These are phyloP conservation scores for Debaryomyces prosopidis DNA, from an alignment of 805 yeast genomes.

Conservation along the genomic window DNA sequence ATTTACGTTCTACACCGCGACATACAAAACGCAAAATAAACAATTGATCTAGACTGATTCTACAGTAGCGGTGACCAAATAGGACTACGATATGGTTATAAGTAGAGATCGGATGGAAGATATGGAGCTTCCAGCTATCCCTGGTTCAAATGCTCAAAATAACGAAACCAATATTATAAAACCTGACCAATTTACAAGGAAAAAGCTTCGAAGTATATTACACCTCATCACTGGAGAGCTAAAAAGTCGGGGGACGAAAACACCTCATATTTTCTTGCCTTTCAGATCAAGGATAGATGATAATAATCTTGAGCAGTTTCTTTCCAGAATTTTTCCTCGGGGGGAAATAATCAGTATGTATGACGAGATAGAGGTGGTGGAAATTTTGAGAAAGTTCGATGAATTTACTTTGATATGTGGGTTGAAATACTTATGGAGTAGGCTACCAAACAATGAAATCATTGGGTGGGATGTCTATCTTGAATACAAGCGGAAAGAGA, in stretches of 20 bases:
- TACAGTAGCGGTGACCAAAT: background rate
- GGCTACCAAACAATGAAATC: constrained; percentile 75
- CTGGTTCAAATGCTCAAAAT: constrained; percentile 6
- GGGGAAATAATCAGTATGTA: constrained; percentile 43
- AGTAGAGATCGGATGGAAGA: constrained; percentile 11
- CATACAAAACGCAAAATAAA: background rate
- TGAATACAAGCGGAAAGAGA: constrained; percentile 65
- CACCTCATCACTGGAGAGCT: constrained; percentile 73
- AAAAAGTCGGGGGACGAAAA: constrained; percentile 65
- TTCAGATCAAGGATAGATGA: constrained; percentile 72
- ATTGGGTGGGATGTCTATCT: constrained; percentile 86
- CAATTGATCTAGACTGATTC: background rate
- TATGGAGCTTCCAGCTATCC: constrained; percentile 26
- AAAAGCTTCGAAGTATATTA: constrained; percentile 64
- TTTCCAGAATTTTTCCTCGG: constrained; percentile 58
- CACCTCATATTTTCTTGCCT: constrained; percentile 75
- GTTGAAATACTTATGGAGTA: constrained; percentile 82
- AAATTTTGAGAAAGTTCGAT: constrained; percentile 50
- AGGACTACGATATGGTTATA: constrained; percentile 10
- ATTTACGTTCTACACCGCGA: background rate
- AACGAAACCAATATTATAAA: constrained; percentile 8
- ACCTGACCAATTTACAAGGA: constrained; percentile 53
- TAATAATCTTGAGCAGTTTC: constrained; percentile 54
- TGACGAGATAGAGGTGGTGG: constrained; percentile 39
- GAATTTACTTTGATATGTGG: constrained; percentile 72